Percentiles rank a stretch among this genome's conserved stretches.
Evolutionary conservation across 768 basidiomycete genomes (phyloP).

Genomic region (Mycena metata): DNA sequence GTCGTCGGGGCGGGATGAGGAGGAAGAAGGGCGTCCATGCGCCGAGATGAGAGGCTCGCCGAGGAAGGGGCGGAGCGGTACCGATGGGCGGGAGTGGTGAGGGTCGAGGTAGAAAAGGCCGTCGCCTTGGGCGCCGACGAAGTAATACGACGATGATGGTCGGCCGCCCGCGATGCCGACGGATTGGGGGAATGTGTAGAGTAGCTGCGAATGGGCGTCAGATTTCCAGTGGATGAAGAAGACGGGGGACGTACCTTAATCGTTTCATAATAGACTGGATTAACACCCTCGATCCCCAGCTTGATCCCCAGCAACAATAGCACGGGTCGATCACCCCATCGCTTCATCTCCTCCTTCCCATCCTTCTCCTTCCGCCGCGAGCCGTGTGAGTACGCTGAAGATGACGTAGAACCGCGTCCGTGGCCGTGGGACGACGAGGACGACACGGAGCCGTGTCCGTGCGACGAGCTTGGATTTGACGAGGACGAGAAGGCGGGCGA

Average conservation of each 20-base stretch:
- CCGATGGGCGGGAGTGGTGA: slow-evolving; percentile 80
- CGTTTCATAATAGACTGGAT: slow-evolving; percentile 93
- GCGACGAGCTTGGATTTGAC: slow-evolving; percentile 10
- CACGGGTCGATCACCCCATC: slow-evolving; percentile 88
- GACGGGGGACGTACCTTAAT: slow-evolving; percentile 55
- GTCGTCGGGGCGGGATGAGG: slow-evolving; percentile 7
- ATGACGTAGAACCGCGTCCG: slow-evolving; percentile 6
- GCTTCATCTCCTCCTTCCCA: slow-evolving; percentile 42
- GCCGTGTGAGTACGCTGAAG: slow-evolving; percentile 16
- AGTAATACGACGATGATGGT: slow-evolving; percentile 96
- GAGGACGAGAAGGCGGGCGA: slow-evolving; percentile 30
- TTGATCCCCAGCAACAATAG: slow-evolving; percentile 88
- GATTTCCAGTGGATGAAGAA: slow-evolving; percentile 4
- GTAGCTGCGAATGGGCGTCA: slow-evolving; percentile 59
- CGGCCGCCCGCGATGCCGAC: slow-evolving; percentile 97
- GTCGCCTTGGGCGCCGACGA: slow-evolving; percentile 92
- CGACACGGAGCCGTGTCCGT: slow-evolving; percentile 12
- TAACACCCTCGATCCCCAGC: slow-evolving; percentile 92
- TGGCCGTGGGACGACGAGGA: slow-evolving; percentile 11
- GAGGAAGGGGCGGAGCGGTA: slow-evolving; percentile 69
- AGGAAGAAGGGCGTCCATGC: background rate
- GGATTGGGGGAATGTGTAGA: slow-evolving; percentile 95
- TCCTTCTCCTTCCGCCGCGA: slow-evolving; percentile 1
- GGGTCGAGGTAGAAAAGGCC: slow-evolving; percentile 88
- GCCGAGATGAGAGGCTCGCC: background rate